Percentiles rank a stretch among this genome's conserved stretches.
These are phyloP conservation scores for Erysimum cheiranthoides DNA, from an alignment of 345 rosid species.

Conservation along the genomic window DNA sequence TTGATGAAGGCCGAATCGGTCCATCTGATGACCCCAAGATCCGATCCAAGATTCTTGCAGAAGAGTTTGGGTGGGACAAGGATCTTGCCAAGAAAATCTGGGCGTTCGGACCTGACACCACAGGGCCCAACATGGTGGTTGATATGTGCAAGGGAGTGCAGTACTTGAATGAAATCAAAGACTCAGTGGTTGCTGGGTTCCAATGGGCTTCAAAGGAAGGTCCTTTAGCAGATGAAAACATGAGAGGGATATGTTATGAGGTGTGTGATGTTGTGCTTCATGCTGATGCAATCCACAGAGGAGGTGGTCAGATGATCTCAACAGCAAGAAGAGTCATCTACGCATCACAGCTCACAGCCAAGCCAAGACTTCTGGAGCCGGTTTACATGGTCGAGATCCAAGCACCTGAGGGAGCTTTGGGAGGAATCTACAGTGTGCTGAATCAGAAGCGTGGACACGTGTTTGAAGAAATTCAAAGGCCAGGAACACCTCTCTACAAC, in stretches of 20 bases:
- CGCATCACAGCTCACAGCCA: conserved; percentile 80
- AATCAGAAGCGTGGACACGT: conserved; percentile 84
- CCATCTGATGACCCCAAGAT: conserved; percentile 78
- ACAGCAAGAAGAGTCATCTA: conserved; percentile 82
- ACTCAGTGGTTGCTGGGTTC: conserved; percentile 81
- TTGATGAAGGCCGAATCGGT: conserved; percentile 74
- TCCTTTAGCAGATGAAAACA: conserved; percentile 74
- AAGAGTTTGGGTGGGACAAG: conserved; percentile 85
- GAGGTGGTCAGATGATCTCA: conserved; percentile 79
- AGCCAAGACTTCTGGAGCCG: conserved; percentile 80
- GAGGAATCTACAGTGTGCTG: conserved; percentile 79
- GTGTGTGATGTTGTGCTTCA: conserved; percentile 80
- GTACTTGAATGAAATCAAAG: conserved; percentile 81
- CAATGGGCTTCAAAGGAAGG: conserved; percentile 85
- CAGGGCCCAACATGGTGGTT: conserved; percentile 79
- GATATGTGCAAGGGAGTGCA: conserved; percentile 89
- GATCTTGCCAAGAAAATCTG: conserved; percentile 82
- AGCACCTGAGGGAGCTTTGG: conserved; percentile 77
- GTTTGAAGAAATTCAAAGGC: conserved; percentile 75
- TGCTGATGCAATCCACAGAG: conserved; percentile 79
- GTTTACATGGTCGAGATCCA: conserved; percentile 80
- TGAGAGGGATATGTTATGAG: conserved; percentile 83
- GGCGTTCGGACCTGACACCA: conserved; percentile 82
- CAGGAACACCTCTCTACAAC: conserved; percentile 77
- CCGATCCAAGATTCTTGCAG: conserved; percentile 70